Base-by-base conservation (phyloP, 129 eudicot genomes). In the Gnaphalium uliginosum region DNA sequence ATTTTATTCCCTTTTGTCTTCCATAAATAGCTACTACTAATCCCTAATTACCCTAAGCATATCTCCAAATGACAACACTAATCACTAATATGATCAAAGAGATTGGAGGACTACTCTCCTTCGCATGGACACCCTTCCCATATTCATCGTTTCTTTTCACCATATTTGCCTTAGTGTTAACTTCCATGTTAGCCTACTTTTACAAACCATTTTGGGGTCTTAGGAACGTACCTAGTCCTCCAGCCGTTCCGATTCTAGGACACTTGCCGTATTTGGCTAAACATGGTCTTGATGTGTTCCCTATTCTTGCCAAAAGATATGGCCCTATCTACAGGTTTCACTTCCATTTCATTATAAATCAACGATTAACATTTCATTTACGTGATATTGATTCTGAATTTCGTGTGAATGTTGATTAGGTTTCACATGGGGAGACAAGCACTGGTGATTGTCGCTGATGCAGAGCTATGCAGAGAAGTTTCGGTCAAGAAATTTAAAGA, bases 401-500 rank as follows among this genome's bases (percentile, higher is more conserved):
- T 32, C 35, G 6, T 56, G 68, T 62, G 23, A 22, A 59, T 23
- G n/a, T 64, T 76, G 92, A 86, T 73, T 88, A 86, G 97, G 97
- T 91, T 24, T 27, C 64, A 46, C 41, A 64, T 64, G 69, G 69
- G 69, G 23, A 27, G 69, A 30, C 69, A 64, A 21, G 92, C 98
- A 58, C 77, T 94, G 4, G 85, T 94, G 56, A 89, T 94, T 43
- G 83, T 94, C 50, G 98, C 98, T 56, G 93, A 94, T 83, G 79
- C 97, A 66, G 97, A 94, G 67, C 86, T 94, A 50, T 90, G 97
- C 53, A 84, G 89, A 76, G 92, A 90, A 94, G 96, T 86, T 63
- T 91, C 96, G 4, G 89, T 91, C 50, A 90, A 86, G 85, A 94
- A 94, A 79, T 94, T 90, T 84, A 94, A 90, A 66, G 81, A 82